These are phyloP conservation scores for Coniosporium tulheliwenetii DNA, from an alignment of 2,329 filamentous ascomycete species.

Conservation along the genomic window DNA sequence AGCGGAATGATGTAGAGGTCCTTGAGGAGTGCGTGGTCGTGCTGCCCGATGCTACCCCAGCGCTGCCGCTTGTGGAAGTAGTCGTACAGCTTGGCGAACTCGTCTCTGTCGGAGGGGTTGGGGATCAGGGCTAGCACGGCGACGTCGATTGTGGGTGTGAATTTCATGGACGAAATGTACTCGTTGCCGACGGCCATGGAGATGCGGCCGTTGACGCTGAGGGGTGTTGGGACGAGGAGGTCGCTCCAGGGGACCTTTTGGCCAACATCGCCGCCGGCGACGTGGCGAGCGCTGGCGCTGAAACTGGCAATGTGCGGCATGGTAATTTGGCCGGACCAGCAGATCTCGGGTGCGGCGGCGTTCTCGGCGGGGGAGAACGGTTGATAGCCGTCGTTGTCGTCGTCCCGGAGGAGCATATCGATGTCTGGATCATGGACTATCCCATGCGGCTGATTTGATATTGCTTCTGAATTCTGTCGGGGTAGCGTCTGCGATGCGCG, in stretches of 20 bases:
- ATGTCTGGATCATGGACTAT: constrained; percentile 73
- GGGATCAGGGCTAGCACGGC: constrained; percentile 58
- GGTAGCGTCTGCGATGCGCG: constrained; percentile 29
- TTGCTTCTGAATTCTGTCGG: constrained; percentile 18
- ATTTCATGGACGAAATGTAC: constrained; percentile 77
- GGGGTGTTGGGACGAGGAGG: constrained; percentile 48
- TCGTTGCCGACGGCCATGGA: constrained; percentile 70
- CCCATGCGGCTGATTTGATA: constrained; percentile 29
- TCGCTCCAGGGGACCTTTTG: constrained; percentile 54
- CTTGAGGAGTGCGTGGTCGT: constrained; percentile 57
- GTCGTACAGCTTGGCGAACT: constrained; percentile 65
- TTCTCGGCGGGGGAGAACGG: constrained; percentile 74
- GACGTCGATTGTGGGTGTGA: constrained; percentile 69
- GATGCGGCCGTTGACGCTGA: constrained; percentile 67
- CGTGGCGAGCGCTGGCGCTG: constrained; percentile 60
- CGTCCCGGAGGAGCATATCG: constrained; percentile 70
- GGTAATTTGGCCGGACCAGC: constrained; percentile 61
- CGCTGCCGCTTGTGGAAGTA: constrained; percentile 73
- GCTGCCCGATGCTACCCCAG: constrained; percentile 77
- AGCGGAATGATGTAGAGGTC: constrained; percentile 88
- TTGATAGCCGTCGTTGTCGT: constrained; percentile 49
- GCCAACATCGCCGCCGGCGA: constrained; percentile 69
- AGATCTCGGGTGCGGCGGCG: constrained; percentile 49
- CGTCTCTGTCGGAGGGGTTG: constrained; percentile 37
- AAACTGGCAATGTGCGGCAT: constrained; percentile 72